Base-by-base conservation (phyloP, 2,329 filamentous ascomycete genomes). In the Aureobasidium uvarum region DNA sequence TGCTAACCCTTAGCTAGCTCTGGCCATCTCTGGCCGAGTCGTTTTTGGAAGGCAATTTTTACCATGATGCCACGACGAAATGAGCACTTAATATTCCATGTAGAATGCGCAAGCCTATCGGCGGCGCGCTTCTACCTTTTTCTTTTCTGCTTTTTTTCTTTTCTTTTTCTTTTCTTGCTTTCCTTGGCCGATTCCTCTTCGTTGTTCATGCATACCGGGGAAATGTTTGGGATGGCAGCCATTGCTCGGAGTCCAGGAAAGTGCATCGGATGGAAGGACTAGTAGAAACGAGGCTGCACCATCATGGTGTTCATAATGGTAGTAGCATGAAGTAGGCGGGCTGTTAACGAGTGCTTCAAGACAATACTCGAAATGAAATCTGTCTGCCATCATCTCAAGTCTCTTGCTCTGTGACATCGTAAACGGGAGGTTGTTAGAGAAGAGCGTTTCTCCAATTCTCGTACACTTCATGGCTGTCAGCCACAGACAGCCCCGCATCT, bases 61-160 rank as follows among this genome's bases (percentile, higher is more conserved):
- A 50, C 60, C 41, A 63, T 39, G 60, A 63, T 54, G 48, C 46
- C 48, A 63, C 60, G 60, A 63, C 48, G 60, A 63, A 16, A 63
- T 45, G 60, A 63, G 48, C 60, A 63, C 60, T 62, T 63, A 63
- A 63, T 63, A 63, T 63, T 63, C 60, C 48, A 52, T 63, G 43
- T 50, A 33, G 31, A 39, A 39, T 13, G 31, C 46, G 58, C 45
- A 62, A n/a, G 45, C 46, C n/a, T 43, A 11, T 38, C 25, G 38
- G 60, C 48, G 52, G 36, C 23, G 36, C 23, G 46, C 7, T 45
- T 63, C 38, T 45, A 43, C 46, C 46, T 18, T 33, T 38, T 45
- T 36, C 31, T 18, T 52, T 51, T 41, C 6, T 0, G 50, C 28
- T 16, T 16, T 45, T n/a, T n/a, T 23, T 23, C 10, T 36, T 54